These are phyloP conservation scores for Coniella lustricola DNA, from an alignment of 2,329 filamentous ascomycete genomes.

Conservation along the genomic window DNA sequence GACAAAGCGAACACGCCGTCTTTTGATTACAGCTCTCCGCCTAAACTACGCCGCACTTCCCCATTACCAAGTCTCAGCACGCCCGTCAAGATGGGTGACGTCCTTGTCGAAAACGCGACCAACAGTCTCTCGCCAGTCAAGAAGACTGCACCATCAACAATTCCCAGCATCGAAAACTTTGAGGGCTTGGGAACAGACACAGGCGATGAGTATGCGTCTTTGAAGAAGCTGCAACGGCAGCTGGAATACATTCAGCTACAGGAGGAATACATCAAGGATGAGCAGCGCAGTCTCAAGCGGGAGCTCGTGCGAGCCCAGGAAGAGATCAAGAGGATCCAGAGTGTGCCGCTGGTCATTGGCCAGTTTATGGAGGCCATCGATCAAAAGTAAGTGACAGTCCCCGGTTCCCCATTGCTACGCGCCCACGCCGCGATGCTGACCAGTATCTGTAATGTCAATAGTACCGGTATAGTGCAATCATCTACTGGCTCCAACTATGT, in stretches of 20 bases:
- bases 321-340: slow-evolving; percentile 99
- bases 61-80: slow-evolving; percentile 2
- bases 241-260: slow-evolving; percentile 98
- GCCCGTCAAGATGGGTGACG: slow-evolving; percentile 66
- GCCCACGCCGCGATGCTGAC: slow-evolving; percentile 4
- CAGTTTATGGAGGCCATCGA: slow-evolving; percentile 99
- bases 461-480: slow-evolving; percentile 96
- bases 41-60: not conserved
- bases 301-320: slow-evolving; percentile 96
- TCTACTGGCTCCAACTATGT: slow-evolving; percentile 99
- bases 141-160: slow-evolving; percentile 70
- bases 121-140: slow-evolving; percentile 70
- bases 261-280: slow-evolving; percentile 99
- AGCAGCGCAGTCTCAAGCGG: slow-evolving; percentile 94
- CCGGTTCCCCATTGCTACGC: slow-evolving; percentile 2
- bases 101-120: slow-evolving; percentile 73
- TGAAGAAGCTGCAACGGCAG: slow-evolving; percentile 96
- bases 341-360: slow-evolving; percentile 92
- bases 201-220: slow-evolving; percentile 85
- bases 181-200: slow-evolving; percentile 76
- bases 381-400: slow-evolving; percentile 66
- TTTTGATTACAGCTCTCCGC: not conserved
- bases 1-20: not conserved
- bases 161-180: slow-evolving; percentile 84
- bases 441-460: slow-evolving; percentile 28